These are phyloP conservation scores for Cladosporium sphaerospermum DNA, from an alignment of 2,329 filamentous ascomycete species.

Conservation along the genomic window DNA sequence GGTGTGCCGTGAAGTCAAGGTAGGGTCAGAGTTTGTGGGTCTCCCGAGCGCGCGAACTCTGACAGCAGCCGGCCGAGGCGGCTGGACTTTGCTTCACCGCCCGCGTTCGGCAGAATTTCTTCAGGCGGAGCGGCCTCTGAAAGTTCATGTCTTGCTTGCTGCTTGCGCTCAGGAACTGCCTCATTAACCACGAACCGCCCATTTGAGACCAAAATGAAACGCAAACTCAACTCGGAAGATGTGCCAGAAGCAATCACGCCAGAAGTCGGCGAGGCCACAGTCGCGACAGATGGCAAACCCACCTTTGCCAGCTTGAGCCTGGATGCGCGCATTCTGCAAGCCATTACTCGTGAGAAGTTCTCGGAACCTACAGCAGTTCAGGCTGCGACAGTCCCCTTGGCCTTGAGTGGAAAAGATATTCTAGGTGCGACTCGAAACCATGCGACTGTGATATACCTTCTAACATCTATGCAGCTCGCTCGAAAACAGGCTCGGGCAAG, in stretches of 20 bases:
- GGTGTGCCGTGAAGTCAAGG: no score
- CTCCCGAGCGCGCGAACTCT: no score
- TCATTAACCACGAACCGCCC: not conserved
- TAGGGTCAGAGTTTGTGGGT: no score
- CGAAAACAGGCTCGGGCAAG: conserved; percentile 94
- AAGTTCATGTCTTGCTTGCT: not conserved
- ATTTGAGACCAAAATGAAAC: conserved; percentile 33
- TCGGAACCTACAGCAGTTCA: conserved; percentile 84
- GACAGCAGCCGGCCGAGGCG: no score
- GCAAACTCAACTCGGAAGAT: conserved; percentile 45
- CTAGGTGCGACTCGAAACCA: conserved; percentile 43
- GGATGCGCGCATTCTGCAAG: conserved; percentile 79
- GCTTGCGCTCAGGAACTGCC: not conserved
- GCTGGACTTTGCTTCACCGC: not conserved
- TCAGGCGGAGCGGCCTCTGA: not conserved
- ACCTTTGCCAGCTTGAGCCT: conserved; percentile 74
- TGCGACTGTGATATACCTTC: not conserved
- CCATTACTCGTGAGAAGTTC: conserved; percentile 77
- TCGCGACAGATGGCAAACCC: conserved; percentile 17
- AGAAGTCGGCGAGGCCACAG: conserved; percentile 12
- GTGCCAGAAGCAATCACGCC: conserved; percentile 34
- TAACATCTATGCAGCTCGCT: conserved; percentile 56
- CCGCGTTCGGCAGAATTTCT: not conserved
- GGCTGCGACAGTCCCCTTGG: conserved; percentile 77
- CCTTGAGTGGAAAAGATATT: conserved; percentile 81